Evolutionary conservation across 164 flowering plant species (phyloP), one percentile per base, ranked within the genome.

Genomic region (Paratinospora sagittata): DNA sequence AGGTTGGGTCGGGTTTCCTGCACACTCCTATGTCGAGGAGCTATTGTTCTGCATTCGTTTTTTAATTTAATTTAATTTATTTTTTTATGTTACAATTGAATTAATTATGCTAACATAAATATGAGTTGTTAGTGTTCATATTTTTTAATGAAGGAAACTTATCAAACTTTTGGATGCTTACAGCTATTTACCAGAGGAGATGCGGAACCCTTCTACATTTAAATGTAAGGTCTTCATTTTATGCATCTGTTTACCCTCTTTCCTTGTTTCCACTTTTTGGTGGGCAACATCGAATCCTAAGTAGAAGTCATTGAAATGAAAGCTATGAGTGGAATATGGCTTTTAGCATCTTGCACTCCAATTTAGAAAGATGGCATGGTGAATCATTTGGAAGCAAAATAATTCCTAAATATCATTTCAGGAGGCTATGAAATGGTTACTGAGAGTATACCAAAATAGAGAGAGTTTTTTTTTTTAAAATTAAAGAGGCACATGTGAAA

Each of bases 161-260:
- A 37, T 24, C 13, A n/a, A 60, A 27, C 39, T 72, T 17, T 41
- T 66, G 34, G 68, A 60, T 69, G 49, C 30, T 78, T 80, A 77
- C 88, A 92, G 97, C 65, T 82, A 90, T 75, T 79, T 93, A 39
- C 98, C 97, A 10, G 94, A 89, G 86, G 96, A 93, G 84, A 88
- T 93, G 96, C 89, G 97, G 79, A 87, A 93, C 71, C 98, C 98
- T 55, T 43, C 84, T 26, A 85, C 94, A 36, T 89, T 93, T 78
- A 89, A 90, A 78, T 88, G 94, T 92, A 70, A 80, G 90, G 79
- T 19, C 30, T 52, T 69, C 30, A 45, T 21, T 10, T 19, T 19
- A 21, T n/a, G 19, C 21, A 19, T 55, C 24, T 55, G 2, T 9
- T 23, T 34, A 14, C 14, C 64, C 41, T 70, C n/a, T 16, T 57